These are phyloP conservation scores for Hysterangium stoloniferum DNA, from an alignment of 768 basidiomycete genomes.

Conservation along the genomic window DNA sequence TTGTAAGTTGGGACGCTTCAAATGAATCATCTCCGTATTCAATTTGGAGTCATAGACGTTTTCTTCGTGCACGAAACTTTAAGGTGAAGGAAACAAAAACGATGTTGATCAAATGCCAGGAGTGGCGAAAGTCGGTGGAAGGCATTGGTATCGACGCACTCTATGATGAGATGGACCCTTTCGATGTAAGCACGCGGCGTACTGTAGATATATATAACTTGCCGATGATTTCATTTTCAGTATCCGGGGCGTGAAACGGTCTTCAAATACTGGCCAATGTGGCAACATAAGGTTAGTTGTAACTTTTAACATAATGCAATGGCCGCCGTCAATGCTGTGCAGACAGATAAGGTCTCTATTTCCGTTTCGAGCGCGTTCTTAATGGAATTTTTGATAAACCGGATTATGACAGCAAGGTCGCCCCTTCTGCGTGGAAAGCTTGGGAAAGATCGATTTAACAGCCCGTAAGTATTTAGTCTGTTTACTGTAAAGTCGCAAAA, in stretches of 20 bases:
- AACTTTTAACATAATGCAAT: neutral
- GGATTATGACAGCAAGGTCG: slow-evolving; percentile 46
- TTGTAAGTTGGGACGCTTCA: slow-evolving; percentile 33
- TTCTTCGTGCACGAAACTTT: slow-evolving; percentile 62
- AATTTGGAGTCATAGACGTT: slow-evolving; percentile 38
- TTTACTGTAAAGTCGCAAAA: neutral
- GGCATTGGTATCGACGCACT: slow-evolving; percentile 60
- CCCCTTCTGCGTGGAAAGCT: slow-evolving; percentile 58
- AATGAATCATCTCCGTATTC: neutral
- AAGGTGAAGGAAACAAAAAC: slow-evolving; percentile 48
- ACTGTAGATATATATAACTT: neutral
- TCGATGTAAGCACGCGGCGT: slow-evolving; percentile 42
- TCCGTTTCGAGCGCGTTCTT: no score
- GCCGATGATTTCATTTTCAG: slow-evolving; percentile 31
- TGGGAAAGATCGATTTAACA: slow-evolving; percentile 50
- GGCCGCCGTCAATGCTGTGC: neutral
- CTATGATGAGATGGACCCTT: slow-evolving; percentile 55
- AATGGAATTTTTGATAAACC: neutral
- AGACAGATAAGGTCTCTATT: slow-evolving; percentile 61
- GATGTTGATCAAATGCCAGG: slow-evolving; percentile 60
- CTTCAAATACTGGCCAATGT: slow-evolving; percentile 72
- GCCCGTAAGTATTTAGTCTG: slow-evolving; percentile 24
- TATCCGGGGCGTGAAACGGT: slow-evolving; percentile 61
- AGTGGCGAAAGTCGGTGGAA: slow-evolving; percentile 61
- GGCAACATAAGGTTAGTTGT: slow-evolving; percentile 58